Evolutionary conservation across 108 stramenopile genomes (phyloP).

Genomic region (Cylindrotheca fusiformis): DNA sequence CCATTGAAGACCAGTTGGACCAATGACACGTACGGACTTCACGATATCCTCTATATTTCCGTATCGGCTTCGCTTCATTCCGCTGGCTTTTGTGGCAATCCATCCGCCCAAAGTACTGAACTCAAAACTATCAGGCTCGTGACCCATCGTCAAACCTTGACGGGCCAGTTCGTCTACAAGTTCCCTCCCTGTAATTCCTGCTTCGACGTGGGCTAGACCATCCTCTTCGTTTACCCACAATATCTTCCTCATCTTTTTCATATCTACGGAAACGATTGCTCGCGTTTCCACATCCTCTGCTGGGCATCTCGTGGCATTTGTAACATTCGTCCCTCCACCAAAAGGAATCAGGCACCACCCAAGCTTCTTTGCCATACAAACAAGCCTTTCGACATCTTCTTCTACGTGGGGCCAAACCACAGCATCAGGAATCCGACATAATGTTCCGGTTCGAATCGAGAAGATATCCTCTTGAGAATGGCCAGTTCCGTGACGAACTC

Average conservation of each 20-base stretch:
- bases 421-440: constrained; percentile 73
- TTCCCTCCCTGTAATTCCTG: constrained; percentile 82
- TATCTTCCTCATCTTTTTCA: constrained; percentile 78
- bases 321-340: constrained; percentile 94
- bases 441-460: constrained; percentile 51
- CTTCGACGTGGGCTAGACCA: constrained; percentile 82
- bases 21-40: constrained; percentile 69
- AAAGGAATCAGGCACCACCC: constrained; percentile 90
- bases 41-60: constrained; percentile 98
- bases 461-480: constrained; percentile 85
- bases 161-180: constrained; percentile 65
- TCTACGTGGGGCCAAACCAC: constrained; percentile 72
- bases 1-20: constrained; percentile 54
- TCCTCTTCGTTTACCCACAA: constrained; percentile 85
- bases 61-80: constrained; percentile 94
- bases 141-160: constrained; percentile 89
- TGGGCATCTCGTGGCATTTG: constrained; percentile 81
- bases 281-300: constrained; percentile 59
- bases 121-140: constrained; percentile 94
- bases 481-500: constrained; percentile 82
- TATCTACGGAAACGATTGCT: constrained; percentile 87
- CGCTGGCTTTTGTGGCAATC: constrained; percentile 96
- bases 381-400: constrained; percentile 48
- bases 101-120: constrained; percentile 96
- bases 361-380: constrained; percentile 47